These are phyloP conservation scores for Pichia sp. DNA, from an alignment of 1,139 yeast species.

Conservation along the genomic window DNA sequence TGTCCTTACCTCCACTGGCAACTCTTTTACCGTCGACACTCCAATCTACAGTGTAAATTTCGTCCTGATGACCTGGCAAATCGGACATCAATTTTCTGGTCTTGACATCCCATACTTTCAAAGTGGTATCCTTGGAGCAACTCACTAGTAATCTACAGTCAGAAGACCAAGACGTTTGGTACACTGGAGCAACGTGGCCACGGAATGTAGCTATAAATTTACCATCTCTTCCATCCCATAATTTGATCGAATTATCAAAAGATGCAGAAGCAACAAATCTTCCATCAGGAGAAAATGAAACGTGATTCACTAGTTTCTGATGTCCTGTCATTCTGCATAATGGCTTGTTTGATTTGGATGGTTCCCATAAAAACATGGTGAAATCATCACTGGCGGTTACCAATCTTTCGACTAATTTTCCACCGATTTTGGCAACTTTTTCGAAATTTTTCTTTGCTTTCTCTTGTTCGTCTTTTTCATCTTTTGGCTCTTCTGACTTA, in stretches of 20 bases:
- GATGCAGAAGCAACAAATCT: slow-evolving; percentile 87
- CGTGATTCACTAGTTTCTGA: slow-evolving; percentile 94
- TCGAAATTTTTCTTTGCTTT: slow-evolving; percentile 68
- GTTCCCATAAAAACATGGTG: slow-evolving; percentile 98
- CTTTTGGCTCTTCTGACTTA: slow-evolving; percentile 46
- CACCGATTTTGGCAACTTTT: slow-evolving; percentile 70
- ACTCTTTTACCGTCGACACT: slow-evolving; percentile 90
- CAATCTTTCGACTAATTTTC: slow-evolving; percentile 67
- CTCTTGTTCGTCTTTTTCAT: slow-evolving; percentile 52
- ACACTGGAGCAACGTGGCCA: slow-evolving; percentile 97
- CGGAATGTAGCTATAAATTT: slow-evolving; percentile 84
- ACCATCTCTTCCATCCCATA: slow-evolving; percentile 96
- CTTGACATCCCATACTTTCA: slow-evolving; percentile 94
- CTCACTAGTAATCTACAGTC: slow-evolving; percentile 88
- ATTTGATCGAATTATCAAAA: slow-evolving; percentile 87
- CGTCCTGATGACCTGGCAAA: slow-evolving; percentile 93
- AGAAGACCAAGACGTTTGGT: slow-evolving; percentile 97
- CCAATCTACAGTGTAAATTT: slow-evolving; percentile 98
- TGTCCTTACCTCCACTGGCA: slow-evolving; percentile 96
- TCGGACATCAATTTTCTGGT: slow-evolving; percentile 84
- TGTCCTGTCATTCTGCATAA: slow-evolving; percentile 94
- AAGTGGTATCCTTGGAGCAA: slow-evolving; percentile 92
- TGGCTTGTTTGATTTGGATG: slow-evolving; percentile 74
- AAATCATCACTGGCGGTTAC: slow-evolving; percentile 97
- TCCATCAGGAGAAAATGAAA: slow-evolving; percentile 94